phyloP scores from a whole-genome alignment of 176 grass and related monocot species.

The Eragrostis curvula region DNA sequence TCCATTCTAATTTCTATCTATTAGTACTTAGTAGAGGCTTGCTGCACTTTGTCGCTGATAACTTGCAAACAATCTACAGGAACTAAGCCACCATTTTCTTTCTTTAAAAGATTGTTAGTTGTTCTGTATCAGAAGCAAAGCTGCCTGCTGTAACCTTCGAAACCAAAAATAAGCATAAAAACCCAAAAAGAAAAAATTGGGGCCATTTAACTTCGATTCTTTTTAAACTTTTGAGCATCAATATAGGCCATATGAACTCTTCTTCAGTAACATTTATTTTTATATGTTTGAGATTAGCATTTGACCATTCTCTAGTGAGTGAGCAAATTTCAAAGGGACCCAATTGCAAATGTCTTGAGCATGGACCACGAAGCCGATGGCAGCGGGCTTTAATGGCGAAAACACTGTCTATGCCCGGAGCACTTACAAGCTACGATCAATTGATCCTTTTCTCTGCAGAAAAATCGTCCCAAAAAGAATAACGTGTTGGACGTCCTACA shows the following conservation, averaged over 20 bases:
- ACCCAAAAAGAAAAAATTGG: slow-evolving; percentile 8
- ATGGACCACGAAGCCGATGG: neutral
- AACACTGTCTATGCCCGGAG: neutral
- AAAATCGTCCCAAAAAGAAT: neutral
- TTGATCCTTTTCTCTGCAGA: neutral
- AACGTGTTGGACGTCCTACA: neutral
- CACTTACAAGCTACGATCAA: neutral
- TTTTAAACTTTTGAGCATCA: slow-evolving; percentile 7
- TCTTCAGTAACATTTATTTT: neutral
- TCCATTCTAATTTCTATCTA: slow-evolving; percentile 6
- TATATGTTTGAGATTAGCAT: too few species aligned
- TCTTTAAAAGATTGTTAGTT: neutral
- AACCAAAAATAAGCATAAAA: slow-evolving; percentile 28
- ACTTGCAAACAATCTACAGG: neutral
- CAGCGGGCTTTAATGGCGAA: neutral
- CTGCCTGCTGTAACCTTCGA: slow-evolving; percentile 32
- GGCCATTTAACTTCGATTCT: neutral
- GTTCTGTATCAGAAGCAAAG: slow-evolving; percentile 42
- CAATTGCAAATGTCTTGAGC: neutral
- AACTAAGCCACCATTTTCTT: neutral
- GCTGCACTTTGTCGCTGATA: slow-evolving; percentile 14
- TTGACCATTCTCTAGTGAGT: neutral
- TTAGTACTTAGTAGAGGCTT: neutral
- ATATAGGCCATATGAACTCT: slow-evolving; percentile 1
- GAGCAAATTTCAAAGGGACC: neutral